Conservation (phyloP, 345 rosid species). For the Adansonia digitata region DNA sequence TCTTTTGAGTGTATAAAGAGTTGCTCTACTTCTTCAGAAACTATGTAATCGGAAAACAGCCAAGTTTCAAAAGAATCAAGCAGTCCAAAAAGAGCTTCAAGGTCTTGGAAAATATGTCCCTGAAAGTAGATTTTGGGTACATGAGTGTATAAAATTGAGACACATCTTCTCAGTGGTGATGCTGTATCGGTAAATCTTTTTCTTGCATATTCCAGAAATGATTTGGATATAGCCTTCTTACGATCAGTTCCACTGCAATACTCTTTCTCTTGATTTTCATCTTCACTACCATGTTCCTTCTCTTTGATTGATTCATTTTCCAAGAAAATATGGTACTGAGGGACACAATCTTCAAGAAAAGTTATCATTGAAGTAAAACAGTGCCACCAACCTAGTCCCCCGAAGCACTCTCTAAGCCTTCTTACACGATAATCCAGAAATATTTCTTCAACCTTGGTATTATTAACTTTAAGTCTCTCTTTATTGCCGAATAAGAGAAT, state of each 20-base stretch:
- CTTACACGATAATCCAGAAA: conserved; percentile 39
- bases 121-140: conserved; percentile 17
- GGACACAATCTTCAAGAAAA: conserved; percentile 24
- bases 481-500: conserved; percentile 41
- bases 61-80: conserved; percentile 22
- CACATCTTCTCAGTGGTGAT: conserved; percentile 20
- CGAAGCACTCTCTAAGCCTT: conserved; percentile 29
- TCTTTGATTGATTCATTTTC: conserved; percentile 22
- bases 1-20: conserved; percentile 15
- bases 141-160: conserved; percentile 26
- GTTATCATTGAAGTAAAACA: conserved; percentile 20
- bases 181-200: background rate
- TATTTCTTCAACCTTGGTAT: conserved; percentile 26
- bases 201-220: conserved; percentile 30
- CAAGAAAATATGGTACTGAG: conserved; percentile 20
- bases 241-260: background rate
- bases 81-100: conserved; percentile 14
- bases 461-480: conserved; percentile 28
- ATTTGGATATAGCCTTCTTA: background rate
- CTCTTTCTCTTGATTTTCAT: background rate
- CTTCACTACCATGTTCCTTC: background rate
- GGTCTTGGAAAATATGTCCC: conserved; percentile 14
- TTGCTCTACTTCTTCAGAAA: conserved; percentile 23
- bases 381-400: conserved; percentile 21
- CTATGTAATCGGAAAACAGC: conserved; percentile 12